A percentile compares a stretch with the other conserved stretches of the same genome.
Conservation (phyloP, 1,284 basidiomycete genomes). For the Pascua sp. region DNA sequence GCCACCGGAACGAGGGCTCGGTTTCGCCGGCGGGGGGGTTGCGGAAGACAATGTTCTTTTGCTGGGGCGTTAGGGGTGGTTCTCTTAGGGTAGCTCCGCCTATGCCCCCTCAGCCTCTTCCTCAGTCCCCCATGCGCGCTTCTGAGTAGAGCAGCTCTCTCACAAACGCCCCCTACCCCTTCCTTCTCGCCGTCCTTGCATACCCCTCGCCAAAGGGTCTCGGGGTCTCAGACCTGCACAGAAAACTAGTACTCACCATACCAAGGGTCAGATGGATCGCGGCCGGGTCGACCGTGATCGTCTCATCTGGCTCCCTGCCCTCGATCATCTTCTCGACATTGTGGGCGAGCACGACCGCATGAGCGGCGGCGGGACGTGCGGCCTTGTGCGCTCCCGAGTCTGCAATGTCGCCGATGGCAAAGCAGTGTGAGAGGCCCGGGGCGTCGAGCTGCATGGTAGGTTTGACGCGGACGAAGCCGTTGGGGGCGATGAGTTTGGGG, state of each 20-base stretch:
- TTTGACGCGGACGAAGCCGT: conserved; percentile 43
- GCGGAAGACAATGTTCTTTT: conserved; percentile 23
- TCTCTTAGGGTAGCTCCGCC: not conserved
- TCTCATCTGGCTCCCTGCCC: conserved; percentile 3
- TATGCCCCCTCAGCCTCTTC: too few species aligned
- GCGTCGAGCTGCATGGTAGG: conserved; percentile 48
- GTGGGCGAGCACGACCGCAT: conserved; percentile 36
- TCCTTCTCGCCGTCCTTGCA: too few species aligned
- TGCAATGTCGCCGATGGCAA: conserved; percentile 65
- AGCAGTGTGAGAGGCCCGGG: conserved; percentile 57
- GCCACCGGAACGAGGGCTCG: conserved; percentile 16
- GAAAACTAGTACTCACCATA: conserved; percentile 10
- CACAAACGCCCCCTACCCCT: too few species aligned
- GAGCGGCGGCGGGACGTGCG: conserved; percentile 45
- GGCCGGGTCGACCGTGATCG: conserved; percentile 7
- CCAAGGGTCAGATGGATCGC: conserved; percentile 25
- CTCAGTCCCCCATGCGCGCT: too few species aligned
- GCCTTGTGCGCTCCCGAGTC: conserved; percentile 67
- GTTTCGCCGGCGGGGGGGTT: conserved; percentile 12
- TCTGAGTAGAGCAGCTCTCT: too few species aligned
- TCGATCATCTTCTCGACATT: conserved; percentile 38
- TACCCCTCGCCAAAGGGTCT: too few species aligned
- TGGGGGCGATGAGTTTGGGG: conserved; percentile 30
- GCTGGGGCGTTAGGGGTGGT: conserved; percentile 1
- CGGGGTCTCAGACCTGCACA: too few species aligned